Evolutionary conservation across 169 alveolate species (phyloP).

Genomic region (Eimeria necatrix): DNA sequence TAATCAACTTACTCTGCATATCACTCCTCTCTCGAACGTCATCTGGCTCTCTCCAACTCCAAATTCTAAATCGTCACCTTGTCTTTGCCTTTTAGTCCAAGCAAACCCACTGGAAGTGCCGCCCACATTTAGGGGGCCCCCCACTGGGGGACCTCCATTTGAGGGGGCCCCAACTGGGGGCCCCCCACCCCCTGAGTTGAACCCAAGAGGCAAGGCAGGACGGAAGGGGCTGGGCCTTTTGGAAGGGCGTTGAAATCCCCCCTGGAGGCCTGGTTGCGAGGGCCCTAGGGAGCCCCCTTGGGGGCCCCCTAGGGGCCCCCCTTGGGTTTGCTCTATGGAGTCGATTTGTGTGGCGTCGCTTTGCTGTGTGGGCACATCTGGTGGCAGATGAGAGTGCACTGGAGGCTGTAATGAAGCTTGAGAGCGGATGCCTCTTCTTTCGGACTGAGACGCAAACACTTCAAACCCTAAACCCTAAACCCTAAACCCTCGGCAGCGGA

Average conservation of each 20-base stretch:
- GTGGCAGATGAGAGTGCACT: neutral
- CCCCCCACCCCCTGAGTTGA: neutral
- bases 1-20: neutral
- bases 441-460: constrained; percentile 8
- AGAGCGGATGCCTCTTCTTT: neutral
- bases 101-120: neutral
- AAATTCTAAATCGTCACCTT: no score
- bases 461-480: constrained; percentile 5
- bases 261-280: neutral
- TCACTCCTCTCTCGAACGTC: no score
- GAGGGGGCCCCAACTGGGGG: neutral
- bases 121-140: neutral
- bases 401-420: neutral
- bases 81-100: neutral
- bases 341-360: neutral
- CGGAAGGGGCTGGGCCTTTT: neutral
- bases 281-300: neutral
- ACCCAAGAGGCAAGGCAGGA: neutral
- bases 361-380: constrained; percentile 20
- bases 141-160: neutral
- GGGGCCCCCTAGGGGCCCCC: constrained; percentile 4
- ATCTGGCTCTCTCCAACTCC: no score
- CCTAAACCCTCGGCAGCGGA: neutral
- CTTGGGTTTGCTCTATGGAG: neutral
- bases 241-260: neutral